Evolutionary conservation across 2,329 filamentous ascomycete genomes (phyloP), one percentile per base, ranked within the genome.

Genomic region (Fusarium xylarioides): DNA sequence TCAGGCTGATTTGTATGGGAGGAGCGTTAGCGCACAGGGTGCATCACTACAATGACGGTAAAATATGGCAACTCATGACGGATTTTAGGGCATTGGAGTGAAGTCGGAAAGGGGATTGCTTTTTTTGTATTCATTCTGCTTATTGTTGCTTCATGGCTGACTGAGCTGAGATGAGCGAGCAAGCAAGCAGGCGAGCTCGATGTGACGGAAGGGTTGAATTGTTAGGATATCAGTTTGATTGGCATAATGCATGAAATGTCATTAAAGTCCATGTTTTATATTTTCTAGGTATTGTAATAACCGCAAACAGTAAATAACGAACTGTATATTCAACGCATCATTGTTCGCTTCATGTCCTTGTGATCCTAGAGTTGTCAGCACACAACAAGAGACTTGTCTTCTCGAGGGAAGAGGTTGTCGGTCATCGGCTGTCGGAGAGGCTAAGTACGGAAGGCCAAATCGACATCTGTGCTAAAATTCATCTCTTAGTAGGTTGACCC

Each of bases 161-260:
- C 23, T 32, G 46, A 55, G 49, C 44, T 26, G 58, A 74, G 61
- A 21, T 28, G 63, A 71, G 67, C 40, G n/a, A 52, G 52, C 43
- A 49, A 65, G 58, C 32, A 54, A 71, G 57, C 49, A 40, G 50
- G 49, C 49, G 55, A 65, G 66, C 53, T 73, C 35, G 57, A 56
- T 61, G 47, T 40, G 49, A 59, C 35, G 46, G 57, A 56, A 52
- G 42, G 38, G 32, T 62, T 59, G 66, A 72, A 72, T 69, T 59
- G 60, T 65, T 71, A 73, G 75, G 75, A 77, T 77, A 77, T 77
- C 66, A 61, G 43, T 73, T 67, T 77, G 59, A 74, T 76, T 71
- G 73, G 64, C 71, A 77, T 72, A 70, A 72, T 76, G 58, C 71
- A 75, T 49, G 52, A 69, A 69, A 76, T 66, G 74, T 68, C 62